These are phyloP conservation scores for Rhizopogon rudus DNA, from an alignment of 768 basidiomycete species.

Conservation along the genomic window DNA sequence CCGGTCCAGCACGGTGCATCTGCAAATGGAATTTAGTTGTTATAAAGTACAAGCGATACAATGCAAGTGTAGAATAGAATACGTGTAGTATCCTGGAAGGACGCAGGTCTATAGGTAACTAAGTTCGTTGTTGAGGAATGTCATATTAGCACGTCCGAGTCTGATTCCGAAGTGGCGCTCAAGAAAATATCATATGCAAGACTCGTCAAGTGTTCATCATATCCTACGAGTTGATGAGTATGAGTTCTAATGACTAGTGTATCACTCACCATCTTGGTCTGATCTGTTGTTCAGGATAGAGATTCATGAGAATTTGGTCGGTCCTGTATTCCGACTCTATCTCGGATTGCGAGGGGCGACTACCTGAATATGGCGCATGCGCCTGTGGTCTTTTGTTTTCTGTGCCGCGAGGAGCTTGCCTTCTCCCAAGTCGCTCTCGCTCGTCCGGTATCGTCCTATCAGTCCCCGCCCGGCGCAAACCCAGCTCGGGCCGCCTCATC, in stretches of 20 bases:
- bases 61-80: not conserved
- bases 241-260: not conserved
- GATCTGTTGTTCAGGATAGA: constrained; percentile 27
- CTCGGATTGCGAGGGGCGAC: constrained; percentile 21
- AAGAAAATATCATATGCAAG: not conserved
- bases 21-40: constrained; percentile 15
- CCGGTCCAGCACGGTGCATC: constrained; percentile 11
- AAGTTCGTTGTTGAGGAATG: not conserved
- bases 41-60: constrained; percentile 6
- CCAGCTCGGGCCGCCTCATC: constrained; percentile 19
- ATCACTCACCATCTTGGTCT: constrained; percentile 26
- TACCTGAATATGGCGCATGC: constrained; percentile 3
- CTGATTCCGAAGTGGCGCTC: not conserved
- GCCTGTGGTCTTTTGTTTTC: constrained; percentile 15
- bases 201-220: constrained; percentile 1
- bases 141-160: not conserved
- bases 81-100: not conserved
- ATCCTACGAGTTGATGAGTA: not conserved
- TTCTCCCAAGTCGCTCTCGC: constrained; percentile 1
- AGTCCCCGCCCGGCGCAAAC: constrained; percentile 9
- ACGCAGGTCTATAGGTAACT: not conserved
- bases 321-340: constrained; percentile 27
- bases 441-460: constrained; percentile 10
- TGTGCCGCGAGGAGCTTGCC: constrained; percentile 10
- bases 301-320: constrained; percentile 30